A percentile compares a stretch with the other conserved stretches of the same genome.
Conservation (phyloP, 345 rosid genomes). For the Psidium guajava region DNA sequence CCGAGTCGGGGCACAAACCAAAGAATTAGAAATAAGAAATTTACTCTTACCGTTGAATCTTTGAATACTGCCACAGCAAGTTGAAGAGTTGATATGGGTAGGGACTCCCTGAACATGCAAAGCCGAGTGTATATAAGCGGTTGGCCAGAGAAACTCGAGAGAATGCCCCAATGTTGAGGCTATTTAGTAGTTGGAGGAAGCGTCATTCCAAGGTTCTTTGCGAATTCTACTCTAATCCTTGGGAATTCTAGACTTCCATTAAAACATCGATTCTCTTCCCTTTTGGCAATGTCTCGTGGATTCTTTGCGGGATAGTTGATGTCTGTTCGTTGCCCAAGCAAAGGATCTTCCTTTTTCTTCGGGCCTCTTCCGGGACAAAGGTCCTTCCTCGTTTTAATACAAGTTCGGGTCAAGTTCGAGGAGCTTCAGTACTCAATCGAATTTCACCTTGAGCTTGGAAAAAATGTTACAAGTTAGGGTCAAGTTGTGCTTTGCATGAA, state of each 20-base stretch:
- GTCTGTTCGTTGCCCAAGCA: neutral
- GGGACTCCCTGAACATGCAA: neutral
- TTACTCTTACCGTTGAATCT: neutral
- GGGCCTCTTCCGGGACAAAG: neutral
- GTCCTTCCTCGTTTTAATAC: neutral
- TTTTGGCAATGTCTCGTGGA: neutral
- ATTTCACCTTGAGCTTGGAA: neutral
- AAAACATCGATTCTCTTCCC: neutral
- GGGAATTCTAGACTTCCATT: neutral
- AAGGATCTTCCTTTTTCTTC: neutral
- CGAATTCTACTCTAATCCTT: neutral
- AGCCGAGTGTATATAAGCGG: neutral
- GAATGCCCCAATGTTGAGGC: neutral
- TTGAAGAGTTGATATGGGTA: neutral
- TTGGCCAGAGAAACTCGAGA: neutral
- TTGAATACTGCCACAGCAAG: neutral
- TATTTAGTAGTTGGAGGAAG: neutral
- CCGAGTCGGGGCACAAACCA: neutral
- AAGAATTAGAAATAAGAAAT: neutral
- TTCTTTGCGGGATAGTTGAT: neutral
- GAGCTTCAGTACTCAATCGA: neutral
- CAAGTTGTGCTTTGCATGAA: neutral
- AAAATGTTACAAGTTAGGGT: no score
- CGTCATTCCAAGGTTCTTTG: constrained; percentile 3
- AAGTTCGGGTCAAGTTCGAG: neutral